phyloP scores from a whole-genome alignment of 2,329 filamentous ascomycete species.

The Diaporthe longicolla region DNA sequence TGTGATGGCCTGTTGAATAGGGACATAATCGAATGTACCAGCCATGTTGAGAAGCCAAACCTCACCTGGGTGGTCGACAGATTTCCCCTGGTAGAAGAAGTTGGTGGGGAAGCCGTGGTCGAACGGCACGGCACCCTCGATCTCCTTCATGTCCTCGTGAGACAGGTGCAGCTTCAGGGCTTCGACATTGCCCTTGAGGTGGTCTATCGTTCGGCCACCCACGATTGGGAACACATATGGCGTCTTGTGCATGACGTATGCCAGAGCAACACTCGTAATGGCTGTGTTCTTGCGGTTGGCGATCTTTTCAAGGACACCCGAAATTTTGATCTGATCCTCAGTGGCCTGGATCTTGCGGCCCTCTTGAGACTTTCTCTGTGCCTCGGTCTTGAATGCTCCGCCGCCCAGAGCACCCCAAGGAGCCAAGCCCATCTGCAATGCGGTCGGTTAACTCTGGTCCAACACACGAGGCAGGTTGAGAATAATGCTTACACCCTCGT shows the following conservation, averaged over 20 bases:
- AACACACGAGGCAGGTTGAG: background rate
- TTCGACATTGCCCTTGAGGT: slow-evolving; percentile 79
- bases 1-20: slow-evolving; percentile 47
- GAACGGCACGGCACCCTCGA: slow-evolving; percentile 74
- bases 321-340: slow-evolving; percentile 67
- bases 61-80: slow-evolving; percentile 56
- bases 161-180: slow-evolving; percentile 73
- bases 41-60: slow-evolving; percentile 62
- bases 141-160: slow-evolving; percentile 73
- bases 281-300: slow-evolving; percentile 58
- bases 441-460: slow-evolving; percentile 13
- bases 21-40: slow-evolving; percentile 66
- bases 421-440: slow-evolving; percentile 57
- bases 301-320: slow-evolving; percentile 64
- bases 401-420: slow-evolving; percentile 68
- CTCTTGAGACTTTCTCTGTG: slow-evolving; percentile 50
- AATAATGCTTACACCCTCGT: slow-evolving; percentile 62
- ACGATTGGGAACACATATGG: slow-evolving; percentile 82
- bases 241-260: slow-evolving; percentile 81
- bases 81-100: slow-evolving; percentile 58
- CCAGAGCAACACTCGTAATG: slow-evolving; percentile 71
- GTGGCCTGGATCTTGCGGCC: slow-evolving; percentile 58
- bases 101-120: slow-evolving; percentile 79
- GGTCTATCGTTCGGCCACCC: slow-evolving; percentile 77
- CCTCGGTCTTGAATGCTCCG: slow-evolving; percentile 52